Percentiles rank a stretch among this genome's conserved stretches.
phyloP scores from a whole-genome alignment of 225 moss, liverwort and hornwort genomes.

The Bryum argenteum region DNA sequence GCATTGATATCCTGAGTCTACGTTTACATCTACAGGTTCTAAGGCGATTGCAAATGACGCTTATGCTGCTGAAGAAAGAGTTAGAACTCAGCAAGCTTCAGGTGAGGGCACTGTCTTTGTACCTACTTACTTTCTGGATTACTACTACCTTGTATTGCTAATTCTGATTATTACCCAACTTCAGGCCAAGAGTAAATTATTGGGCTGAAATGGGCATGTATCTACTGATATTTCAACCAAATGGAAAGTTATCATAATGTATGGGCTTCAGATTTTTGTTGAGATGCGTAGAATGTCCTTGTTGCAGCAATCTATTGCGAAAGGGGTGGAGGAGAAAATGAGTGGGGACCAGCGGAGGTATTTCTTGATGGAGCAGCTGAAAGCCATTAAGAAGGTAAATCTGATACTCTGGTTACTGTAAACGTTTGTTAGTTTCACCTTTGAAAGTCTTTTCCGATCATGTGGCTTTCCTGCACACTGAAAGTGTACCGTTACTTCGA shows the following conservation, averaged over 20 bases:
- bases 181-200: background rate
- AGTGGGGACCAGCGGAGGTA: conserved; percentile 95
- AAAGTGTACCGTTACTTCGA: conserved; percentile 2
- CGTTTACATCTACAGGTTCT: conserved; percentile 40
- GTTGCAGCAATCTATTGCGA: conserved; percentile 73
- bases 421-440: background rate
- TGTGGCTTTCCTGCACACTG: background rate
- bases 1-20: background rate
- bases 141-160: background rate
- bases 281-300: conserved; percentile 4
- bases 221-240: conserved; percentile 8
- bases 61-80: conserved; percentile 84
- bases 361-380: conserved; percentile 95
- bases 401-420: background rate
- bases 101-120: conserved; percentile 33
- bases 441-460: conserved; percentile 1
- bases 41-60: conserved; percentile 62
- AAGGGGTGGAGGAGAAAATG: conserved; percentile 99
- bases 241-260: background rate
- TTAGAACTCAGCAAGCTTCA: conserved; percentile 78
- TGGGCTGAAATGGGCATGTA: conserved; percentile 1
- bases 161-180: conserved; percentile 8
- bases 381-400: conserved; percentile 90
- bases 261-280: conserved; percentile 6
- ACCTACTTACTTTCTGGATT: background rate